Evolutionary conservation across 768 basidiomycete species (phyloP).

Genomic region (Galerina sulciceps): DNA sequence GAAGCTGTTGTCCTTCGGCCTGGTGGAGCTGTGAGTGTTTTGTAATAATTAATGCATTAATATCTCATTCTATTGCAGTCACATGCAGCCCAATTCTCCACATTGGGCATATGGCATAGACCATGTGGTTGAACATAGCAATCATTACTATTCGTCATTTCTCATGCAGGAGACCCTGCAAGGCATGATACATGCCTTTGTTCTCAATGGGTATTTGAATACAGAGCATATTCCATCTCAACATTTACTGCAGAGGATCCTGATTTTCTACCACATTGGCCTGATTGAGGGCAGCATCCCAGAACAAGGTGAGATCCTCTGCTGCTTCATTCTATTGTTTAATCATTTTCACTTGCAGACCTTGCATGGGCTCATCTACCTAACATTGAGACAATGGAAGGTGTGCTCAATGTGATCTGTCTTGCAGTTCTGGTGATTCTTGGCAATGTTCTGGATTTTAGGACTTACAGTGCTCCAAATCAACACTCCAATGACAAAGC

Average conservation of each 20-base stretch:
- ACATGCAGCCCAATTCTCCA: neutral
- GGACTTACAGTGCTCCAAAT: constrained; percentile 7
- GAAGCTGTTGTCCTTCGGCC: neutral
- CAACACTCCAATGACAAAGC: neutral
- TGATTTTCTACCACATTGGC: neutral
- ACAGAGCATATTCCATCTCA: neutral
- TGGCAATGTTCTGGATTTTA: constrained; percentile 11
- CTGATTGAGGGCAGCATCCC: neutral
- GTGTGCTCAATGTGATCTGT: constrained; percentile 6
- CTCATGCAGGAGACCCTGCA: constrained; percentile 3
- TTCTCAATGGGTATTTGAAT: constrained; percentile 1
- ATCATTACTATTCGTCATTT: neutral
- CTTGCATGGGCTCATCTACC: neutral
- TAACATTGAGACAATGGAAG: neutral
- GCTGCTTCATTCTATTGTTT: neutral
- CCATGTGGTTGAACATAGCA: neutral
- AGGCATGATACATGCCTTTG: constrained; percentile 3
- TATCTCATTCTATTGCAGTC: neutral
- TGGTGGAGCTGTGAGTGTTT: neutral
- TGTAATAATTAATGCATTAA: neutral
- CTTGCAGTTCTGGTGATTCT: constrained; percentile 5
- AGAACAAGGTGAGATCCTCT: neutral
- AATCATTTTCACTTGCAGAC: neutral
- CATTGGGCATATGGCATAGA: neutral
- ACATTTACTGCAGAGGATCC: neutral